A percentile compares a stretch with the other conserved stretches of the same genome.
Evolutionary conservation across 2,329 filamentous ascomycete species (phyloP).

Genomic region (Graphiopsis chlorocephala): DNA sequence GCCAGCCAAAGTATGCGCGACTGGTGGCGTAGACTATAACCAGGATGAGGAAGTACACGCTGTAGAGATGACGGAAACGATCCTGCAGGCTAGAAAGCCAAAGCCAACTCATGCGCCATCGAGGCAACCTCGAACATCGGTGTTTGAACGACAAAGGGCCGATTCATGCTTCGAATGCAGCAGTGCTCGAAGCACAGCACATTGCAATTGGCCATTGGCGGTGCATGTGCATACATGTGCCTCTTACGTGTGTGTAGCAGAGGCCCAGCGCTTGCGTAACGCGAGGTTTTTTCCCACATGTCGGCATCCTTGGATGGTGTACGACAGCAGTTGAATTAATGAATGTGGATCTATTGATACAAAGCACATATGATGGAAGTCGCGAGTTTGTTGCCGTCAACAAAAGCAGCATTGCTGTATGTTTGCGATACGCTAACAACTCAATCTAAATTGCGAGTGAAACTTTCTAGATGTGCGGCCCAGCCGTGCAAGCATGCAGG

Average conservation of each 20-base stretch:
- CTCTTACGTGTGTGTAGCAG: background rate
- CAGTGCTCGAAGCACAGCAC: background rate
- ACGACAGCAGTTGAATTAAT: background rate
- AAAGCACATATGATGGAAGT: background rate
- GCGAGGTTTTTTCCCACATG: background rate
- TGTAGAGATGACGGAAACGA: background rate
- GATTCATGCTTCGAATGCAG: background rate
- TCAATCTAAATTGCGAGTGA: background rate
- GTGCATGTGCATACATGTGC: slow-evolving; percentile 4
- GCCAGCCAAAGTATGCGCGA: background rate
- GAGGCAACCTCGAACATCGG: background rate
- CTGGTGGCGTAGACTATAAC: background rate
- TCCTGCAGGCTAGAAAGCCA: background rate
- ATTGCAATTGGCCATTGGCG: background rate
- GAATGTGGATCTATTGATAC: background rate
- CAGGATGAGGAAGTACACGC: background rate
- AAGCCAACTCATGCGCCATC: background rate
- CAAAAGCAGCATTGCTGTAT: background rate
- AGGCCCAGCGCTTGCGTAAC: slow-evolving; percentile 3
- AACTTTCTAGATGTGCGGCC: background rate
- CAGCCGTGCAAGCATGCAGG: background rate
- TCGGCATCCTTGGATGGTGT: background rate
- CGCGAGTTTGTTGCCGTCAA: background rate
- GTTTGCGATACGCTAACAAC: background rate
- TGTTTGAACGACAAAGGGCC: slow-evolving; percentile 2